Evolutionary conservation across 441 rosid genomes (phyloP).

Genomic region (Cnidoscolus chayamansa): DNA sequence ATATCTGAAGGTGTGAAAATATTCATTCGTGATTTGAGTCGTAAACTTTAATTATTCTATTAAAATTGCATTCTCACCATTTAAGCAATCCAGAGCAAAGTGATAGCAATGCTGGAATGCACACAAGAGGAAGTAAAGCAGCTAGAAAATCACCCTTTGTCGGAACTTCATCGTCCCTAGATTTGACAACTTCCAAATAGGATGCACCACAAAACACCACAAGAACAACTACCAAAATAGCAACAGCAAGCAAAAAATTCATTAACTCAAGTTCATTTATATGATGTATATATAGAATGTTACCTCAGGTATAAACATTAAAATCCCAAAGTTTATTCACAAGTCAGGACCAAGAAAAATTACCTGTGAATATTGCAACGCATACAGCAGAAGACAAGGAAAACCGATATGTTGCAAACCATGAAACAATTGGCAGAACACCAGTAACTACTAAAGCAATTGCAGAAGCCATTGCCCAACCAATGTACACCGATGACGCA

Average conservation of each 20-base stretch:
- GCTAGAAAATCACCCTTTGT: conserved; percentile 95
- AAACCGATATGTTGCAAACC: conserved; percentile 97
- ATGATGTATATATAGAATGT: conserved; percentile 11
- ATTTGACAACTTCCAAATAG: conserved; percentile 86
- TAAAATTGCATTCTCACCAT: conserved; percentile 57
- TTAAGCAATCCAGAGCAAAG: conserved; percentile 93
- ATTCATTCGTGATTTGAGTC: conserved; percentile 15
- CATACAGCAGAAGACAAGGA: conserved; percentile 90
- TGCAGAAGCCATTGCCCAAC: conserved; percentile 98
- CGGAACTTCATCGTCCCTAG: conserved; percentile 85
- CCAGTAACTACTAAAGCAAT: conserved; percentile 91
- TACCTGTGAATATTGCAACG: conserved; percentile 86
- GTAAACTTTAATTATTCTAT: conserved; percentile 21
- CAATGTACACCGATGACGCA: conserved; percentile 86
- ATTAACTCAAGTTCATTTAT: conserved; percentile 12
- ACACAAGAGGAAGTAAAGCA: conserved; percentile 91
- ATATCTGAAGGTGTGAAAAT: conserved; percentile 12
- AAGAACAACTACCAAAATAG: conserved; percentile 73
- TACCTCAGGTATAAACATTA: conserved; percentile 16
- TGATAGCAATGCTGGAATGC: conserved; percentile 91
- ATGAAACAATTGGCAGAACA: conserved; percentile 92
- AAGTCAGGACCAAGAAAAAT: conserved; percentile 19
- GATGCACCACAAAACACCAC: conserved; percentile 93
- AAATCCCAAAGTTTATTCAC: conserved; percentile 7
- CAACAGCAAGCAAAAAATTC: conserved; percentile 20